Evolutionary conservation across 2,329 filamentous ascomycete genomes (phyloP), one percentile per base, ranked within the genome.

Genomic region (Teratosphaeria viscida): DNA sequence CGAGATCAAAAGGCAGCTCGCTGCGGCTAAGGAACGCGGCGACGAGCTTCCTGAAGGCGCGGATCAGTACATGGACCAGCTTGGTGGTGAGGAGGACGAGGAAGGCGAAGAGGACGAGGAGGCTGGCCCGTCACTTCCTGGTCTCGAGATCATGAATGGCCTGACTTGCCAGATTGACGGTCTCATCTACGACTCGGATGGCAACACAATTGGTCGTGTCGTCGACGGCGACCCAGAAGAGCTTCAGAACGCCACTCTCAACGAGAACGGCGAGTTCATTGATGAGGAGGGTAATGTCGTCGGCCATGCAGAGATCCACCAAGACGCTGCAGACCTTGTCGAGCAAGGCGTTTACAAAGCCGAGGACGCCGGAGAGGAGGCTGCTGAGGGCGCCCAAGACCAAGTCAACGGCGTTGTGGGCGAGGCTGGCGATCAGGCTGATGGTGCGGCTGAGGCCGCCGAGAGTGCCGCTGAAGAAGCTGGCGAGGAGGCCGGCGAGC

Each of bases 201-300:
- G 78, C 19, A 78, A 81, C 67, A 78, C 77, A 53, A 70, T 81
- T 60, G 78, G 78, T 11, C 74, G 73, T 53, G 71, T 81, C 27
- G 68, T 74, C 53, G 78, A 80, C 52, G 78, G 78, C 56, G 75
- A 81, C 61, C 76, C 78, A 59, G 65, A 74, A 37, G 70, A 79
- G 58, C 77, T 81, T 39, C 70, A 78, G 65, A 77, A 78, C 66
- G 73, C 74, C 57, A 76, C 75, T 53, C 76, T 80, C 62, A 81
- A 82, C 65, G 76, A 79, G 61, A 73, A 80, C 29, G 81, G 81
- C 57, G 79, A 82, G 65, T 81, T 83, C 61, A 68, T 82, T n/a
- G 78, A 82, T 61, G 75, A 81, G 2, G 74, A 79, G 3, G 81
- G 81, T 58, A 78, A 81, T 55, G 76, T 82, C 56, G 72, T 82